A percentile compares a stretch with the other conserved stretches of the same genome.
Conservation (phyloP, 495 filamentous ascomycete species). For the Penicillium steckii region DNA sequence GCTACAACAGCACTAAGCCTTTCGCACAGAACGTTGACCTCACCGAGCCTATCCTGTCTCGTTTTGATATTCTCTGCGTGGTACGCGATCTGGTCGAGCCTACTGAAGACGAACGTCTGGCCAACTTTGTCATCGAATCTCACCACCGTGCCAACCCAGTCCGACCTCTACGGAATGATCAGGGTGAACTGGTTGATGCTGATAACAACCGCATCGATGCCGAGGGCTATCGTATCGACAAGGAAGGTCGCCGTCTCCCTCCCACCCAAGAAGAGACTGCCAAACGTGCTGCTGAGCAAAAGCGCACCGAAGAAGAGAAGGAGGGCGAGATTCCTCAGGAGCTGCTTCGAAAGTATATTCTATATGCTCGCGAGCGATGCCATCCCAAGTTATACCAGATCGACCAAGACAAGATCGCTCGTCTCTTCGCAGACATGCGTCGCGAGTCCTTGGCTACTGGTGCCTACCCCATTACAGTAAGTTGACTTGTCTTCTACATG, state of each 20-base stretch:
- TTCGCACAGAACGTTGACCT: constrained; percentile 96
- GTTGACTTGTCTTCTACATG: constrained; percentile 26
- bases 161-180: constrained; percentile 49
- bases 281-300: constrained; percentile 37
- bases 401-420: constrained; percentile 94
- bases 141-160: constrained; percentile 86
- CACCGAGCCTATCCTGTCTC: constrained; percentile 95
- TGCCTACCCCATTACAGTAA: constrained; percentile 95
- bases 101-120: constrained; percentile 89
- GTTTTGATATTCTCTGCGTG: constrained; percentile 98
- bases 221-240: constrained; percentile 44
- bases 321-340: constrained; percentile 88
- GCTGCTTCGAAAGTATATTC: constrained; percentile 92
- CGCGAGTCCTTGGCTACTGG: constrained; percentile 89
- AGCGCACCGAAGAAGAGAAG: constrained; percentile 54
- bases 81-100: constrained; percentile 98
- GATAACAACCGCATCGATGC: constrained; percentile 52
- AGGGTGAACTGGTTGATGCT: constrained; percentile 61
- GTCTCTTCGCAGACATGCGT: constrained; percentile 95
- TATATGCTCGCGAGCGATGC: constrained; percentile 90
- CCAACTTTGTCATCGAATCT: constrained; percentile 90
- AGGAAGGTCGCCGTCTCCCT: constrained; percentile 35
- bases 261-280: constrained; percentile 34
- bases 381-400: constrained; percentile 95
- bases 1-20: constrained; percentile 94